Evolutionary conservation across 1,139 yeast genomes (phyloP), one percentile per base, ranked within the genome.

Genomic region (Zygotorulaspora mrakii): DNA sequence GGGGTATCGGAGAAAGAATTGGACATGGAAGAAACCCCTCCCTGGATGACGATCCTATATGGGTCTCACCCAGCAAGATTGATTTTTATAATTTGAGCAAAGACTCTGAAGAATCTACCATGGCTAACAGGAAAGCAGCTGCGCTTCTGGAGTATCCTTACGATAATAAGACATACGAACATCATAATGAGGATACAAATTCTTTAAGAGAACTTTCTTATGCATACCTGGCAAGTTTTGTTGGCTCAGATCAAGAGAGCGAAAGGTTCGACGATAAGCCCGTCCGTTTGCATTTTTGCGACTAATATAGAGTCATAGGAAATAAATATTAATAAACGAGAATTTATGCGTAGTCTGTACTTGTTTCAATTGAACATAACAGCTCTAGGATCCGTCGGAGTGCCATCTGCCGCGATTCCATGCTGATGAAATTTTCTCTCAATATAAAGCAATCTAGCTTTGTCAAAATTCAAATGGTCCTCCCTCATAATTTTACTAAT

Each of bases 401-500:
- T 59, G 0, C 77, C 77, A 52, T 72, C 74, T 2, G 71, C 67
- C 1, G 73, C 84, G 27, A 84, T 76, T 10, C 71, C 73, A 57
- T 83, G 74, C 13, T 66, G 59, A 2, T 67, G 65, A 56, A 84
- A 69, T 48, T 65, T 66, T 13, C 59, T 53, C 42, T 66, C 69
- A 1, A 77, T 72, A 53, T 74, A 80, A 38, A 68, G 57, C 9
- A 74, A 62, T 41, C 95, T 67, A 1, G 95, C 95, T 33, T 78
- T 77, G 56, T 85, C 95, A 59, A 85, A 85, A 1, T 73, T 54
- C 25, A 82, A 42, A 17, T 67, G 57, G 17, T 66, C 61, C 4
- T 66, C 54, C n/a, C 62, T 52, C 94, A 84, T 84, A 13, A 83
- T 66, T 24, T 60, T 51, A 43, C 67, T 65, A 12, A 85, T 77